Evolutionary conservation across 768 basidiomycete species (phyloP).

Genomic region (Lactarius quietus): DNA sequence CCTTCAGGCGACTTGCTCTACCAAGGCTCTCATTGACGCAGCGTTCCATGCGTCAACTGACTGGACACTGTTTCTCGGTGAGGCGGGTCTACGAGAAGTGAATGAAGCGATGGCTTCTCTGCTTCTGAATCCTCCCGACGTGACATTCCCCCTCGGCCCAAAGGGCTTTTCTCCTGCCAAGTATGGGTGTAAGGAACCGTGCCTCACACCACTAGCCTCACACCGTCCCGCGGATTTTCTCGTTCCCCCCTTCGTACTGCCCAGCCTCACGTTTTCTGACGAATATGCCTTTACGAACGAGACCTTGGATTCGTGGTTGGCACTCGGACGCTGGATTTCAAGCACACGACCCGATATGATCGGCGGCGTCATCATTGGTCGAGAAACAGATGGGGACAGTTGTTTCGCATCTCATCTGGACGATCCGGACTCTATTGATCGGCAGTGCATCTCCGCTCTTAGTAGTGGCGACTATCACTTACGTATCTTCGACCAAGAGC

Average conservation of each 20-base stretch:
- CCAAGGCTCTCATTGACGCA: conserved; percentile 10
- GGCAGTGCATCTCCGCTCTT: conserved; percentile 4
- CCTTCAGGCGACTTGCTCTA: background rate
- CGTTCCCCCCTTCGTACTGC: conserved; percentile 58
- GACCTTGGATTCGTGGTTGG: conserved; percentile 30
- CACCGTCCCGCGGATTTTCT: conserved; percentile 47
- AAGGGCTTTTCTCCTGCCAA: conserved; percentile 13
- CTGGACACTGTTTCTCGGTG: conserved; percentile 22
- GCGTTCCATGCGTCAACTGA: conserved; percentile 12
- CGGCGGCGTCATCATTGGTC: conserved; percentile 40
- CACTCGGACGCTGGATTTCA: conserved; percentile 32
- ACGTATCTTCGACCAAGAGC: conserved; percentile 1
- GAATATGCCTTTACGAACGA: conserved; percentile 23
- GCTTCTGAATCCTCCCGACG: conserved; percentile 20
- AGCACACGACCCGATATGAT: conserved; percentile 31
- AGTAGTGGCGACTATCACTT: conserved; percentile 4
- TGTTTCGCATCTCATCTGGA: conserved; percentile 17
- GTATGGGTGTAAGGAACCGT: conserved; percentile 2
- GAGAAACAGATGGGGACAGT: conserved; percentile 10
- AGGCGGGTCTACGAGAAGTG: conserved; percentile 14
- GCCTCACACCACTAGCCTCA: conserved; percentile 31
- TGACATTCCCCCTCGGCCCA: conserved; percentile 25
- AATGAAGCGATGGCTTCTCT: background rate
- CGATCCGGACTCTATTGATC: conserved; percentile 7
- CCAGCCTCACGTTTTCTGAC: conserved; percentile 33